Evolutionary conservation across 257 asterid genomes (phyloP), one percentile per base, ranked within the genome.

Genomic region (Echites panduratus): DNA sequence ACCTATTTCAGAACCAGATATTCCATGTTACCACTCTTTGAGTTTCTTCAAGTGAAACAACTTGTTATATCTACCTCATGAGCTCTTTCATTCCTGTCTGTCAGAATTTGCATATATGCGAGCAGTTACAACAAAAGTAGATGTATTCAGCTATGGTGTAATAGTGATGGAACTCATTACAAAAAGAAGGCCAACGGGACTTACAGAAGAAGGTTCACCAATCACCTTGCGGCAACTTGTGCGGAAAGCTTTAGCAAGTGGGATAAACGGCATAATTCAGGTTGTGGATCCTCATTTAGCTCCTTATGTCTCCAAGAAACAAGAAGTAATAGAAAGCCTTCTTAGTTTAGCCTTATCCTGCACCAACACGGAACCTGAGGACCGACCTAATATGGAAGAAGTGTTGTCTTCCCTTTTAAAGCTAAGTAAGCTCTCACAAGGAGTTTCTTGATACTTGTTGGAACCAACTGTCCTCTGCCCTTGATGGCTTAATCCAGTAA

Each of bases 91-190:
- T 61, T 11, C 53, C 27, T 77, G 5, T 77, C 72, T 22, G 65
- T 24, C 90, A 93, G 97, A 93, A 78, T 80, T 90, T 49, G 97
- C 98, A 48, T 93, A 90, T 75, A 84, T 86, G 96, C 84, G 91
- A 85, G 84, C 79, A 70, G 88, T 90, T 2, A 84, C 90, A 32
- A 89, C 91, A 27, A 90, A 90, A 69, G 93, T 89, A 66, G 98
- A 93, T 63, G 85, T 90, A 45, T 93, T 90, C 84, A 90, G 98
- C 91, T 90, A 84, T 29, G 96, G 98, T 9, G 79, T 93, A 24
- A 82, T 93, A 56, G 66, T 80, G 44, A 86, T 89, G 97, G 97
- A 93, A 84, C 13, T 93, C 47, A 72, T 93, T 40, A 93, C 98
- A 11, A 80, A 79, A 72, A 83, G 80, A 74, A 77, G 97, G 84